Conservation (phyloP, 352 stramenopile species). For the Plasmopara viticola region DNA sequence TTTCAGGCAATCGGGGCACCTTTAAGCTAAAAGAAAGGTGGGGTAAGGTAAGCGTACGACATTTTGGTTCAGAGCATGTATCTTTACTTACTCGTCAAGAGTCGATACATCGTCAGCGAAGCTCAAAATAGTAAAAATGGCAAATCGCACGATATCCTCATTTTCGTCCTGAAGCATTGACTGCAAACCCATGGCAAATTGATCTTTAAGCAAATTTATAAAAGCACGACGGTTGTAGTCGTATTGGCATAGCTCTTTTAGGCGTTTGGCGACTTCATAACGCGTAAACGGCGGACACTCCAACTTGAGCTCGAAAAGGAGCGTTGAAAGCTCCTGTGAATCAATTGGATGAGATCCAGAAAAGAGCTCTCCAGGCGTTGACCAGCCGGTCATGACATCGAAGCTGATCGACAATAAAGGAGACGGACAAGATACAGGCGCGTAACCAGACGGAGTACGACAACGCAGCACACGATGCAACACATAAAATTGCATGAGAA, state of each 20-base stretch:
- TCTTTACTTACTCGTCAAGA: constrained; percentile 35
- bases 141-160: constrained; percentile 71
- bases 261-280: constrained; percentile 58
- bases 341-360: constrained; percentile 35
- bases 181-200: constrained; percentile 45
- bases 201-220: constrained; percentile 32
- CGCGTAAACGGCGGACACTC: constrained; percentile 43
- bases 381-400: constrained; percentile 64
- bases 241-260: constrained; percentile 72
- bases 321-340: constrained; percentile 41
- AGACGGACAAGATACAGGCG: constrained; percentile 7
- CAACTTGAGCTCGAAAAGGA: constrained; percentile 55
- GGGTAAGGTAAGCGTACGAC: constrained; percentile 2
- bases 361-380: constrained; percentile 40
- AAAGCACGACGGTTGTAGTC: constrained; percentile 44
- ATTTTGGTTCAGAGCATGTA: neutral
- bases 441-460: constrained; percentile 10
- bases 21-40: constrained; percentile 32
- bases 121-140: constrained; percentile 65
- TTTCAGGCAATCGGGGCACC: constrained; percentile 52
- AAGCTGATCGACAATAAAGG: constrained; percentile 34
- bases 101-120: constrained; percentile 48
- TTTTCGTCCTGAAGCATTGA: constrained; percentile 64
- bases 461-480: constrained; percentile 8
- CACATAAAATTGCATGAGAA: constrained; percentile 20